Evolutionary conservation across 805 yeast species (phyloP), one percentile per base, ranked within the genome.

Genomic region (Alloascoidea hylecoeti): DNA sequence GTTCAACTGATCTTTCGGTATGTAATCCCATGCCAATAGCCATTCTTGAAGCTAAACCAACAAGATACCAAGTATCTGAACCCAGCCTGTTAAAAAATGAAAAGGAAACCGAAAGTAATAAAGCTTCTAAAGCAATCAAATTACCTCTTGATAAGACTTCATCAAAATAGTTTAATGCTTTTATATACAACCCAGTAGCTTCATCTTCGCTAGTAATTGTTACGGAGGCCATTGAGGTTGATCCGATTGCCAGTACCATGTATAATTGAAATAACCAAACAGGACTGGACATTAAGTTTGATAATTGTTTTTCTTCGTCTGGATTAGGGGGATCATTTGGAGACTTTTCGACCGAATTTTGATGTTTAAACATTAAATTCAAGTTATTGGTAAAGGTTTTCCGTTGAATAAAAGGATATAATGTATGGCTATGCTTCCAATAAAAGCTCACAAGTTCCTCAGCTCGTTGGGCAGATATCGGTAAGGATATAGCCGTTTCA

Each of bases 171-270:
- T 54, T 56, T 58, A 68, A 55, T 1, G 73, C 69, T 33, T 61
- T 49, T 12, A 51, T 52, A 2, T 66, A 59, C 36, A 68, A 60
- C 38, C 55, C 61, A 34, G 58, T 64, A 33, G 65, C 60, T 32
- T 46, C 49, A 16, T 45, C 48, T 28, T 46, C 48, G 16, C 33
- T 37, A 2, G 41, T 30, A n/a, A 42, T 39, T 6, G 40, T 45
- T 16, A 46, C 40, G 4, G 48, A 44, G 14, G 49, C 64, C 37
- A 72, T 49, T 2, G 72, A 63, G 5, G 73, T 65, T 39, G 73
- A 68, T 1, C 78, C 77, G 33, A 70, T 66, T 3, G 75, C 72
- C 53, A 70, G 57, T 2, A 70, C 62, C 70, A 72, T 65, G 47
- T 62, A 64, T 6, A 71, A 44, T 50, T 72, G 70, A 43, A 69